Evolutionary conservation across 2,329 filamentous ascomycete species (phyloP), one percentile per base, ranked within the genome.

Genomic region (Leptoxyphium fumago): DNA sequence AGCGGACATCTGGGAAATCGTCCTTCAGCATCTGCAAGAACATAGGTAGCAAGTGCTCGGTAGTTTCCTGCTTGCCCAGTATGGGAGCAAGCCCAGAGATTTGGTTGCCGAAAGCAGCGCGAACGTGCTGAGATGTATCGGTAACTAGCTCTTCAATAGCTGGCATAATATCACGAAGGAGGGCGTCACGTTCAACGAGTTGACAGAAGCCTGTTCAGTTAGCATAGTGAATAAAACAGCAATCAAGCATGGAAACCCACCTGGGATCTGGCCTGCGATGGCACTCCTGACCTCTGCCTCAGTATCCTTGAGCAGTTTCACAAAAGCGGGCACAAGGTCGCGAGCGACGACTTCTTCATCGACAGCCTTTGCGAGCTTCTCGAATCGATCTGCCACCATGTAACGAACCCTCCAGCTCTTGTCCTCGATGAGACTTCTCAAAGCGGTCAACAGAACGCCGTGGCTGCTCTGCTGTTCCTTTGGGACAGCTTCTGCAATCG

Each of bases 11-110:
- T 17, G 91, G 91, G 65, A 95, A 96, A 61, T 98, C 91, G 58
- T 98, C 91, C 74, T 96, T 98, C 57, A 98, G 80, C 91, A 98
- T 98, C 64, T 94, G 85, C 43, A 98, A 74, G 67, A 98, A 96
- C 89, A 98, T 98, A 43, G 91, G 91, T 39, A 98, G 77, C 39
- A 98, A 78, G 63, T 98, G 91, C 55, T 91, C 82, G 53, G 94
- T 96, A 28, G 91, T 98, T 84, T 96, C 89, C 66, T 98, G 85
- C 69, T 96, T 96, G 67, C 91, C 91, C 52, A 98, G 77, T 53
- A 98, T 95, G 5, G 91, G 91, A 39, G 91, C 91, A 55, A 98
- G 77, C 34, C 91, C 91, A 61, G 88, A 95, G 62, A 98, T 95
- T 63, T 98, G 88, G 46, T 86, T 96, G 54, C 89, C 91, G 49